Evolutionary conservation across 2,329 filamentous ascomycete species (phyloP).

Genomic region (Chalaropsis thielavioides): DNA sequence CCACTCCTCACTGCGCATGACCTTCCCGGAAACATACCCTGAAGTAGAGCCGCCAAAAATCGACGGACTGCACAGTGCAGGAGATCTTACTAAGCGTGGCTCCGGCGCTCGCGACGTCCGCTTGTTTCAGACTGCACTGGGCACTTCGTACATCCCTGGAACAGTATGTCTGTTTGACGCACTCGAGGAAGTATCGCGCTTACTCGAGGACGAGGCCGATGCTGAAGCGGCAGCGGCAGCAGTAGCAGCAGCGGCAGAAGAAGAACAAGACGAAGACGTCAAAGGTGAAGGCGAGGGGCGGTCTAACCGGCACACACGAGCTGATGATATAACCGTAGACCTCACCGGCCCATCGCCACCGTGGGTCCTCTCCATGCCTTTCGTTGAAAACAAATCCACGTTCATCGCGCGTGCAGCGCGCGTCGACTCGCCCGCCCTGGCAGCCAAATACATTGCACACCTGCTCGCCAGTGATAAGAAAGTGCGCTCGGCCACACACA

Average conservation of each 20-base stretch:
- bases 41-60: constrained; percentile 52
- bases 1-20: constrained; percentile 43
- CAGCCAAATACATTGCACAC: constrained; percentile 55
- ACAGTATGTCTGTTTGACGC: constrained; percentile 81
- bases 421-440: constrained; percentile 56
- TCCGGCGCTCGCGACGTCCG: constrained; percentile 58
- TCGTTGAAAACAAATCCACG: constrained; percentile 72
- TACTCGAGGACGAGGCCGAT: constrained; percentile 25
- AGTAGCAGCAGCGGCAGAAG: constrained; percentile 20
- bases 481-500: constrained; percentile 77
- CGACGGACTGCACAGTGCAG: constrained; percentile 65
- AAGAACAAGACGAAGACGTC: constrained; percentile 18
- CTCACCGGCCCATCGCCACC: constrained; percentile 28
- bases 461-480: constrained; percentile 72
- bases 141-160: constrained; percentile 53
- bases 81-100: constrained; percentile 50
- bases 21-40: constrained; percentile 64
- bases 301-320: neutral
- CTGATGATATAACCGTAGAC: constrained; percentile 17
- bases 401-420: constrained; percentile 67
- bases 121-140: constrained; percentile 52
- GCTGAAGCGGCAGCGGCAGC: constrained; percentile 20
- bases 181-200: constrained; percentile 55
- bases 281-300: neutral
- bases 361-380: constrained; percentile 61